These are phyloP conservation scores for Tuber indicum DNA, from an alignment of 495 filamentous ascomycete species.

Conservation along the genomic window DNA sequence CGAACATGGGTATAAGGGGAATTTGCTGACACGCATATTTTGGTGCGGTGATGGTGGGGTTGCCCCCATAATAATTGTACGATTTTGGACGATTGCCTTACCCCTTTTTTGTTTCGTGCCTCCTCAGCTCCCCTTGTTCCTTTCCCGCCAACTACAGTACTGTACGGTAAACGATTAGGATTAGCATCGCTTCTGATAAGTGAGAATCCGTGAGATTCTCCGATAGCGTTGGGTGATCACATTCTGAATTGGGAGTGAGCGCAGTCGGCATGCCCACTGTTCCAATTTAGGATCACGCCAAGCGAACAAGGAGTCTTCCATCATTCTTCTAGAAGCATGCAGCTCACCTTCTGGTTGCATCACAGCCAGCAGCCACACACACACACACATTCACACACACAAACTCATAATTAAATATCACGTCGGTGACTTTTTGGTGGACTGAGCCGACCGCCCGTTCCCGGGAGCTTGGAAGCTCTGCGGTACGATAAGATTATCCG, in stretches of 20 bases:
- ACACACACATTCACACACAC: not conserved
- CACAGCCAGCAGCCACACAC: slow-evolving; percentile 4
- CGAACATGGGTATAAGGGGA: slow-evolving; percentile 32
- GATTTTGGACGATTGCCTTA: slow-evolving; percentile 29
- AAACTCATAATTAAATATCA: not conserved
- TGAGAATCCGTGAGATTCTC: slow-evolving; percentile 31
- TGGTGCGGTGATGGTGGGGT: slow-evolving; percentile 29
- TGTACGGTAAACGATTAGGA: slow-evolving; percentile 23
- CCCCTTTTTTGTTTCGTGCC: slow-evolving; percentile 38
- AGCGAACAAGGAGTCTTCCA: slow-evolving; percentile 32
- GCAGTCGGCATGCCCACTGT: slow-evolving; percentile 21
- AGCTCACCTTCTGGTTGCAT: slow-evolving; percentile 26
- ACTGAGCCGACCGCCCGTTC: slow-evolving; percentile 31
- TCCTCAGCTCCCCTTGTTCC: slow-evolving; percentile 27
- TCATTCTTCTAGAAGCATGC: slow-evolving; percentile 40
- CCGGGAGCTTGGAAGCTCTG: slow-evolving; percentile 17
- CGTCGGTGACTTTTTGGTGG: slow-evolving; percentile 14
- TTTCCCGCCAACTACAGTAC: slow-evolving; percentile 27
- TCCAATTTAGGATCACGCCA: slow-evolving; percentile 34
- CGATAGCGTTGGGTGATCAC: slow-evolving; percentile 27
- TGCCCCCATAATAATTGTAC: slow-evolving; percentile 24
- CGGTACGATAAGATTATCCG: slow-evolving; percentile 29
- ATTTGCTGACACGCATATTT: slow-evolving; percentile 37
- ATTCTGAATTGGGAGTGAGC: slow-evolving; percentile 37
- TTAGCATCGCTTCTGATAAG: slow-evolving; percentile 36